A percentile compares a stretch with the other conserved stretches of the same genome.
These are phyloP conservation scores for Parastagonospora avenae DNA, from an alignment of 2,329 filamentous ascomycete genomes.

Conservation along the genomic window DNA sequence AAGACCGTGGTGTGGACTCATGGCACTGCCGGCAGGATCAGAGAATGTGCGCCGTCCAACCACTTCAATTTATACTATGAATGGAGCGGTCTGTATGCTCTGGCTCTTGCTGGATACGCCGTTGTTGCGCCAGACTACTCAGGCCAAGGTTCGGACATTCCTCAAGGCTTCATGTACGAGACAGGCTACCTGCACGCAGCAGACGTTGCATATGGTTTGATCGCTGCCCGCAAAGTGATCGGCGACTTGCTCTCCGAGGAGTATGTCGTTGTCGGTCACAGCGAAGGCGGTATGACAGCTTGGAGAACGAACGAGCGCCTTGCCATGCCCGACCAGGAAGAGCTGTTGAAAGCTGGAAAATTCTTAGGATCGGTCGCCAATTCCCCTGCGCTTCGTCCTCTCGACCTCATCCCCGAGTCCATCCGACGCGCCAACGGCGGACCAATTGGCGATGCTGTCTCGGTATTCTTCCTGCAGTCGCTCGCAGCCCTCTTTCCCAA, in stretches of 20 bases:
- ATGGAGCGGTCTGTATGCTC: conserved; percentile 20
- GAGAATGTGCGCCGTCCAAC: conserved; percentile 23
- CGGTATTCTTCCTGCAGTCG: conserved; percentile 25
- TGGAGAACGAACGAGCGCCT: conserved; percentile 28
- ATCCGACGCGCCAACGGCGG: conserved; percentile 22
- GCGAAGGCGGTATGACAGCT: conserved; percentile 30
- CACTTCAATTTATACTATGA: conserved; percentile 29
- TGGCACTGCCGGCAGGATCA: conserved; percentile 22
- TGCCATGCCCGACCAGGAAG: conserved; percentile 23
- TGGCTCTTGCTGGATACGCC: conserved; percentile 24
- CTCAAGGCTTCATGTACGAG: conserved; percentile 30
- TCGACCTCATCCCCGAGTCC: conserved; percentile 28
- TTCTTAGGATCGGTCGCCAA: conserved; percentile 27
- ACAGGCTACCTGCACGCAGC: conserved; percentile 26
- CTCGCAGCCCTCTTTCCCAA: conserved; percentile 17
- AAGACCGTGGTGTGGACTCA: conserved; percentile 24
- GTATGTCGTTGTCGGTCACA: conserved; percentile 27
- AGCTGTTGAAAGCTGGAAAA: conserved; percentile 21
- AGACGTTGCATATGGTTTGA: conserved; percentile 20
- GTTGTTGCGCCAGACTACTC: conserved; percentile 28
- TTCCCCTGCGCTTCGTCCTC: conserved; percentile 25
- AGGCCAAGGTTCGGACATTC: conserved; percentile 22
- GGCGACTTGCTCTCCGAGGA: conserved; percentile 21
- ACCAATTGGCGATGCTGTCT: conserved; percentile 24
- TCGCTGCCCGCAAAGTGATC: conserved; percentile 24